A percentile compares a stretch with the other conserved stretches of the same genome.
phyloP scores from a whole-genome alignment of 2,329 filamentous ascomycete genomes.

The Colletotrichum somersetense region DNA sequence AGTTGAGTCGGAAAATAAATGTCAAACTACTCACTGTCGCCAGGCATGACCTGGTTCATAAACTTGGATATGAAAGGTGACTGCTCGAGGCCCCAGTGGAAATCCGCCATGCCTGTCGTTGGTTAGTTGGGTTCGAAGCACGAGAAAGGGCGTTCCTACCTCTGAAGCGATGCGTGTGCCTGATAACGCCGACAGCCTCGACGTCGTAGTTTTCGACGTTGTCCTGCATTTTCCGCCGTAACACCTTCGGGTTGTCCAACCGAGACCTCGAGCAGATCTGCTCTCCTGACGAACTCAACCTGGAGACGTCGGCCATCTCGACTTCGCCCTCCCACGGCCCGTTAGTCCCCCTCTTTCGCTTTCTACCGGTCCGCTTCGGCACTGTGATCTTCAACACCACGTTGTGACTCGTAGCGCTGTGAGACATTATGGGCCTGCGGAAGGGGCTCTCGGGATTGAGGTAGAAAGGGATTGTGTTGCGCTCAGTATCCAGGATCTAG shows the following conservation, averaged over 20 bases:
- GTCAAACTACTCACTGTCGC: slow-evolving; percentile 67
- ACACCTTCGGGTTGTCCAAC: slow-evolving; percentile 64
- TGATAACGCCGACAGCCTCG: slow-evolving; percentile 78
- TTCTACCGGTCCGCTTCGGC: slow-evolving; percentile 87
- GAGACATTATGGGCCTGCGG: slow-evolving; percentile 82
- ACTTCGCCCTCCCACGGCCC: slow-evolving; percentile 70
- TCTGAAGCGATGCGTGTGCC: slow-evolving; percentile 88
- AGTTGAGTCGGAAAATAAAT: slow-evolving; percentile 58
- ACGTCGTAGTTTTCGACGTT: slow-evolving; percentile 76
- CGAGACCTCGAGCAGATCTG: slow-evolving; percentile 59
- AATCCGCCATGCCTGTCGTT: slow-evolving; percentile 79
- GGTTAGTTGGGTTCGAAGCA: not conserved
- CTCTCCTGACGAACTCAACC: slow-evolving; percentile 33
- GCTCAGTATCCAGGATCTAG: slow-evolving; percentile 62
- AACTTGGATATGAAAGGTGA: slow-evolving; percentile 80
- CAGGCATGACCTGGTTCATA: slow-evolving; percentile 76
- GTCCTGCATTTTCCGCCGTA: slow-evolving; percentile 77
- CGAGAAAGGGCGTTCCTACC: slow-evolving; percentile 56
- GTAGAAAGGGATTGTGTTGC: slow-evolving; percentile 74
- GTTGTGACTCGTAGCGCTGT: slow-evolving; percentile 82
- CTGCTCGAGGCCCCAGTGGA: slow-evolving; percentile 80
- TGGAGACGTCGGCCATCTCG: slow-evolving; percentile 47
- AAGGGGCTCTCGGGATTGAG: slow-evolving; percentile 84
- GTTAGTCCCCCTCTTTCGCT: slow-evolving; percentile 82
- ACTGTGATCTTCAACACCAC: slow-evolving; percentile 88